Percentiles rank a stretch among this genome's conserved stretches.
Evolutionary conservation across 2,329 filamentous ascomycete genomes (phyloP).

Genomic region (Xylaria sp.): DNA sequence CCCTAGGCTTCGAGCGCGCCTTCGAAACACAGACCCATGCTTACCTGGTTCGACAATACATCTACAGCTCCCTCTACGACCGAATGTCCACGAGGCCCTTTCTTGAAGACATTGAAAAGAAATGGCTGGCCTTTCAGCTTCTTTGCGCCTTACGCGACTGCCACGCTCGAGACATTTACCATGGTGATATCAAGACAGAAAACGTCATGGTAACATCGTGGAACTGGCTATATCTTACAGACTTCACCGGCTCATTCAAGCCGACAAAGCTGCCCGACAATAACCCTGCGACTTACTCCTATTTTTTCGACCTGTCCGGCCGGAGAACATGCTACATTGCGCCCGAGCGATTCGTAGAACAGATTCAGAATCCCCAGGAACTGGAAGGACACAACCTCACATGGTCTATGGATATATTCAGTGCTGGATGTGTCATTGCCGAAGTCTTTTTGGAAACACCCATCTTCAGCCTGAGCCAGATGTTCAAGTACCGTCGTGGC

Average conservation of each 20-base stretch:
- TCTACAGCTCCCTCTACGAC: constrained; percentile 97
- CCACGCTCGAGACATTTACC: constrained; percentile 87
- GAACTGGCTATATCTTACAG: constrained; percentile 99
- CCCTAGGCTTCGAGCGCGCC: constrained; percentile 87
- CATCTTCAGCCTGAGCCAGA: constrained; percentile 96
- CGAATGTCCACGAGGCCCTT: constrained; percentile 96
- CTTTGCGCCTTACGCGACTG: constrained; percentile 92
- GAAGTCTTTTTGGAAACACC: constrained; percentile 95
- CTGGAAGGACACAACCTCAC: constrained; percentile 69
- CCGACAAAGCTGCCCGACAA: constrained; percentile 93
- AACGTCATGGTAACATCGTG: constrained; percentile 97
- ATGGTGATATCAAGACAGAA: constrained; percentile 98
- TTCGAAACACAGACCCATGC: constrained; percentile 92
- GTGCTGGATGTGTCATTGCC: constrained; percentile 94
- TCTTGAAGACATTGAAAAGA: constrained; percentile 97
- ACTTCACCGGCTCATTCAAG: constrained; percentile 96
- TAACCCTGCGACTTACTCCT: constrained; percentile 96
- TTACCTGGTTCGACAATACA: constrained; percentile 92
- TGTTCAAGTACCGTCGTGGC: constrained; percentile 91
- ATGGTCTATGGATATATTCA: constrained; percentile 99
- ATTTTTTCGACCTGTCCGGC: constrained; percentile 95
- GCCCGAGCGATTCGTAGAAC: constrained; percentile 84
- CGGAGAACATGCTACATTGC: constrained; percentile 94
- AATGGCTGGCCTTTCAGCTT: constrained; percentile 96
- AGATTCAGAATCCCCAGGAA: constrained; percentile 55